Evolutionary conservation across 192 early-diverging fungal genomes (phyloP), one percentile per base, ranked within the genome.

Genomic region (Coemansia sp.): DNA sequence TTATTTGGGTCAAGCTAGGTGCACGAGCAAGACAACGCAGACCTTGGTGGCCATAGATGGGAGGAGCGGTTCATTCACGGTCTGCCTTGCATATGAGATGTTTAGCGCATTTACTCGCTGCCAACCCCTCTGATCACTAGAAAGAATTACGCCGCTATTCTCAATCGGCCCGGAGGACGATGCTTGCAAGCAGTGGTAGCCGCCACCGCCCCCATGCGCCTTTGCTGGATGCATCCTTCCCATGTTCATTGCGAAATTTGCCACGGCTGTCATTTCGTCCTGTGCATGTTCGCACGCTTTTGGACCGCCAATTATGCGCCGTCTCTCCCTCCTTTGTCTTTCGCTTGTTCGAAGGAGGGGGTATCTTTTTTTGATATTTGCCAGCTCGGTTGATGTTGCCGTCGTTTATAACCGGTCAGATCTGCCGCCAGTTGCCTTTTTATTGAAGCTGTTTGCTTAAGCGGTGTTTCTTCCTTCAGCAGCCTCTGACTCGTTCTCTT

Each of bases 91-190:
- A 57, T n/a, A 19, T n/a, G 9, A 41, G 40, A 14, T 10, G 9
- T 14, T 41, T 41, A 7, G 40, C 40, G 24, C 24, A 27, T 27
- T 27, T 27, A 27, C 24, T 27, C 24, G 37, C 37, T 44, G 16
- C 42, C 42, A 5, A 51, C 24, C 45, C 45, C 48, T 51, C 24
- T 10, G 44, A 45, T 17, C 44, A 45, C 46, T 50, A 21, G 54
- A 34, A 33, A 33, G 31, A 40, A 62, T 14, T 59, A 57, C 66
- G 66, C 66, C 66, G 66, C 66, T 67, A 44, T 67, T 54, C 66
- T 67, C 66, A 67, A 67, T 45, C 56, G 16, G 14, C 54, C 16
- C n/a, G 54, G 54, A 34, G 54, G 31, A 33, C 31, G 31, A 35
- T 57, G 54, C 33, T 57, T 35, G 29, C 54, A 7, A 35, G 17